Conservation (phyloP, 495 filamentous ascomycete species). For the Xylaria castorea region DNA sequence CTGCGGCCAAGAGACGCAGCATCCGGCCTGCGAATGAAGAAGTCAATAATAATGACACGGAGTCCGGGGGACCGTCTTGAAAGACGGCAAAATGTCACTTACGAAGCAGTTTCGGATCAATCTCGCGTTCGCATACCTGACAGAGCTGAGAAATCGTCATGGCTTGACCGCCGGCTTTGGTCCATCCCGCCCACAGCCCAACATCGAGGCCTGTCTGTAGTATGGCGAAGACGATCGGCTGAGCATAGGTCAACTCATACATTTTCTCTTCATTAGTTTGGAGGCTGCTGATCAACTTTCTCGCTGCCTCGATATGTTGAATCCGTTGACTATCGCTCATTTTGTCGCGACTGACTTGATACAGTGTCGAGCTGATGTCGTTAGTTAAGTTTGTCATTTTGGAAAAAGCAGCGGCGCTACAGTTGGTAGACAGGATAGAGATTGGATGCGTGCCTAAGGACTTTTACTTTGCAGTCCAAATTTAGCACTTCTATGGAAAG, state of each 20-base stretch:
- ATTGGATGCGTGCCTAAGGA: background rate
- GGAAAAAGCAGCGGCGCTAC: background rate
- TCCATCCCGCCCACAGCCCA: slow-evolving; percentile 34
- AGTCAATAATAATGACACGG: slow-evolving; percentile 2
- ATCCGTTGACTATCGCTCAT: slow-evolving; percentile 29
- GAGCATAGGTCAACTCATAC: slow-evolving; percentile 24
- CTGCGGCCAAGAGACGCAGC: slow-evolving; percentile 32
- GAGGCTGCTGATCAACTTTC: slow-evolving; percentile 31
- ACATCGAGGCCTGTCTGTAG: slow-evolving; percentile 32
- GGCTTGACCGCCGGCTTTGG: slow-evolving; percentile 30
- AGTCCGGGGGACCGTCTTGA: background rate
- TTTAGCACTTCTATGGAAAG: background rate
- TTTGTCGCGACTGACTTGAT: slow-evolving; percentile 24
- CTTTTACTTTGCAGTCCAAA: background rate
- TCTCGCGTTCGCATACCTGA: slow-evolving; percentile 27
- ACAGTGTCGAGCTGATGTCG: background rate
- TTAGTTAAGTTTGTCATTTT: background rate
- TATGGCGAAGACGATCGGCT: slow-evolving; percentile 29
- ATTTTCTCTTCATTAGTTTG: slow-evolving; percentile 31
- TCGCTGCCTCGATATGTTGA: slow-evolving; percentile 26
- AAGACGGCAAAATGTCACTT: slow-evolving; percentile 21
- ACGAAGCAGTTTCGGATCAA: slow-evolving; percentile 38
- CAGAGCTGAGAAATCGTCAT: slow-evolving; percentile 32
- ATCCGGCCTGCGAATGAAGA: slow-evolving; percentile 29
- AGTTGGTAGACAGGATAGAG: background rate